Conservation (phyloP, 768 basidiomycete genomes). For the Panaeolus cyanescens region DNA sequence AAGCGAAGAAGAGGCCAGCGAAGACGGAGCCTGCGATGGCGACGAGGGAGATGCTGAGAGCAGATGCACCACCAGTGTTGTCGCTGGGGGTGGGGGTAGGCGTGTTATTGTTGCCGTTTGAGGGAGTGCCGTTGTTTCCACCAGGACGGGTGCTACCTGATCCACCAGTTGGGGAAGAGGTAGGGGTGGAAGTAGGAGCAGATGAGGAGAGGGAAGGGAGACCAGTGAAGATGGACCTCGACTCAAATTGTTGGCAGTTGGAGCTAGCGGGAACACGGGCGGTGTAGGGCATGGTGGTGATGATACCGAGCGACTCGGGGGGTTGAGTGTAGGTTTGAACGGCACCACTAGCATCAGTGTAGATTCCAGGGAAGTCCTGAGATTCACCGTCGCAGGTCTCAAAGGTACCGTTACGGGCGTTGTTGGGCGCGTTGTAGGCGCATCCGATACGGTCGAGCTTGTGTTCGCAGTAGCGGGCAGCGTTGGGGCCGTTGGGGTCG, state of each 20-base stretch:
- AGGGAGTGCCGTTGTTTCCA: constrained; percentile 1
- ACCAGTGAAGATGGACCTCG: constrained; percentile 30
- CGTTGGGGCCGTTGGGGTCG: constrained; percentile 51
- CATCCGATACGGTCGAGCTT: constrained; percentile 76
- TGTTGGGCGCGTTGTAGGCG: constrained; percentile 67
- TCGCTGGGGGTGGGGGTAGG: not conserved
- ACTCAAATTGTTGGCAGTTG: constrained; percentile 34
- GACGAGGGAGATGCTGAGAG: constrained; percentile 10
- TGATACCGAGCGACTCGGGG: constrained; percentile 36
- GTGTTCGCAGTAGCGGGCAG: constrained; percentile 64
- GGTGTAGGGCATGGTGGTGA: constrained; percentile 39
- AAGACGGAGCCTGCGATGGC: constrained; percentile 15
- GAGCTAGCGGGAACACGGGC: constrained; percentile 37
- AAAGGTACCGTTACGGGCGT: constrained; percentile 58
- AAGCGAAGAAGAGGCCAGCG: constrained; percentile 21
- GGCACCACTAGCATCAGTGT: constrained; percentile 24
- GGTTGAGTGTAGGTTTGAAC: constrained; percentile 43
- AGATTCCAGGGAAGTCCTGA: constrained; percentile 56
- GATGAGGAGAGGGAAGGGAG: constrained; percentile 14
- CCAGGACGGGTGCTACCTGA: constrained; percentile 1
- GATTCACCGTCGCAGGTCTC: constrained; percentile 65
- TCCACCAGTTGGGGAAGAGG: not conserved
- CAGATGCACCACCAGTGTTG: constrained; percentile 6
- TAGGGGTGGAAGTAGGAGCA: constrained; percentile 1
- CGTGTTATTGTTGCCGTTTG: constrained; percentile 5